Percentiles rank a stretch among this genome's conserved stretches.
Conservation (phyloP, 805 yeast species). For the Zygosaccharomyces pseudorouxii region DNA sequence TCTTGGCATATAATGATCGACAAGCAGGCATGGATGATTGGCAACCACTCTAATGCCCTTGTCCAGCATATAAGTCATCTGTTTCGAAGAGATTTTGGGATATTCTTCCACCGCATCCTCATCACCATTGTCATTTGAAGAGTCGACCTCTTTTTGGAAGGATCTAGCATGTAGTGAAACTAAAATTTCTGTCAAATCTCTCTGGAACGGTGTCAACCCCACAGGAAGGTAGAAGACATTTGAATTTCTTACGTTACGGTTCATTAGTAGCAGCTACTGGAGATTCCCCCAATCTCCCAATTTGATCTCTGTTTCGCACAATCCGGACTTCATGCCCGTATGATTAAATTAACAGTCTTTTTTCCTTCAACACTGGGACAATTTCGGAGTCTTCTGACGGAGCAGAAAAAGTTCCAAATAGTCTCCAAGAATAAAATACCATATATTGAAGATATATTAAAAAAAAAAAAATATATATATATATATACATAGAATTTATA, state of each 20-base stretch:
- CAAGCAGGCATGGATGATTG: slow-evolving; percentile 66
- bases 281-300: neutral
- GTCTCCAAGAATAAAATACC: neutral
- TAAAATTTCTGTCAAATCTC: slow-evolving; percentile 41
- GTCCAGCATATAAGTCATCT: slow-evolving; percentile 28
- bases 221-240: slow-evolving; percentile 37
- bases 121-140: slow-evolving; percentile 2
- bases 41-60: slow-evolving; percentile 45
- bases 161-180: slow-evolving; percentile 41
- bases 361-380: neutral
- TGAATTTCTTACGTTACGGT: slow-evolving; percentile 1
- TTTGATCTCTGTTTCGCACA: neutral
- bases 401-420: neutral
- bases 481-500: neutral
- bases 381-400: neutral
- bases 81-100: slow-evolving; percentile 36
- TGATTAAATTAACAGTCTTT: neutral
- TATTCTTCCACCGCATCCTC: slow-evolving; percentile 18
- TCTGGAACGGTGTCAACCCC: slow-evolving; percentile 42
- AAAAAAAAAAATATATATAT: neutral
- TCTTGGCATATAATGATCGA: slow-evolving; percentile 73
- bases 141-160: slow-evolving; percentile 22
- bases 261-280: neutral
- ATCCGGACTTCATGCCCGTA: neutral
- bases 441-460: neutral